These are phyloP conservation scores for Kuraishia floccosa DNA, from an alignment of 805 yeast genomes.

Conservation along the genomic window DNA sequence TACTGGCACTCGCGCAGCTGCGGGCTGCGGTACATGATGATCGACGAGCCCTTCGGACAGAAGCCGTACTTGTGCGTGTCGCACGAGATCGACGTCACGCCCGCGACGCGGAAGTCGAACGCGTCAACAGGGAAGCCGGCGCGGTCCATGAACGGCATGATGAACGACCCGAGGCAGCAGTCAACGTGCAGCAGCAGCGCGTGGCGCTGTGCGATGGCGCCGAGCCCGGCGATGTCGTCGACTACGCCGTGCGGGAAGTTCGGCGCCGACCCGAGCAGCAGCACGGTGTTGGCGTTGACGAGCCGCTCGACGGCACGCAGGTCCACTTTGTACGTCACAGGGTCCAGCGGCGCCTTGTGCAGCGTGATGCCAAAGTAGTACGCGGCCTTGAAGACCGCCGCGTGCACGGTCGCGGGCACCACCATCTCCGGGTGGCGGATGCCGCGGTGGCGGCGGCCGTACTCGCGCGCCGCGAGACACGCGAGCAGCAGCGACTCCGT, in stretches of 20 bases:
- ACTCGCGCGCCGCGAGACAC: slow-evolving; percentile 79
- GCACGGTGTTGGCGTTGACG: slow-evolving; percentile 70
- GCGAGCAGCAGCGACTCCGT: slow-evolving; percentile 86
- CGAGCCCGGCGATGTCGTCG: slow-evolving; percentile 73
- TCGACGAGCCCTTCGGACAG: slow-evolving; percentile 94
- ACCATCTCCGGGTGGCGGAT: slow-evolving; percentile 72
- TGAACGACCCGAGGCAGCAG: slow-evolving; percentile 90
- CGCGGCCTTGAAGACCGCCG: slow-evolving; percentile 91
- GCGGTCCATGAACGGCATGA: slow-evolving; percentile 67
- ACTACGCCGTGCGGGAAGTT: slow-evolving; percentile 95
- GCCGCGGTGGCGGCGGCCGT: slow-evolving; percentile 46
- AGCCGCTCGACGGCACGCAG: slow-evolving; percentile 46
- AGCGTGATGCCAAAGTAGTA: slow-evolving; percentile 81
- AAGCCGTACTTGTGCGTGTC: slow-evolving; percentile 99
- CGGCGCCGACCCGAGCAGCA: slow-evolving; percentile 90
- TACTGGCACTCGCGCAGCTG: slow-evolving; percentile 73
- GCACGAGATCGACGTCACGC: slow-evolving; percentile 97
- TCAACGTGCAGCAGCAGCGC: slow-evolving; percentile 90
- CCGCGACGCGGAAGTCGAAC: slow-evolving; percentile 81
- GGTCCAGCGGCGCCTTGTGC: slow-evolving; percentile 70
- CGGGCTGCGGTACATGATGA: slow-evolving; percentile 74
- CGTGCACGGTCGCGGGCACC: slow-evolving; percentile 86
- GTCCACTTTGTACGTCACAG: slow-evolving; percentile 57
- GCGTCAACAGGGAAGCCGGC: slow-evolving; percentile 41
- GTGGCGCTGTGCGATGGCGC: slow-evolving; percentile 51